A percentile compares a stretch with the other conserved stretches of the same genome.
Evolutionary conservation across 2,329 filamentous ascomycete genomes (phyloP).

Genomic region (Talaromyces atroroseus): DNA sequence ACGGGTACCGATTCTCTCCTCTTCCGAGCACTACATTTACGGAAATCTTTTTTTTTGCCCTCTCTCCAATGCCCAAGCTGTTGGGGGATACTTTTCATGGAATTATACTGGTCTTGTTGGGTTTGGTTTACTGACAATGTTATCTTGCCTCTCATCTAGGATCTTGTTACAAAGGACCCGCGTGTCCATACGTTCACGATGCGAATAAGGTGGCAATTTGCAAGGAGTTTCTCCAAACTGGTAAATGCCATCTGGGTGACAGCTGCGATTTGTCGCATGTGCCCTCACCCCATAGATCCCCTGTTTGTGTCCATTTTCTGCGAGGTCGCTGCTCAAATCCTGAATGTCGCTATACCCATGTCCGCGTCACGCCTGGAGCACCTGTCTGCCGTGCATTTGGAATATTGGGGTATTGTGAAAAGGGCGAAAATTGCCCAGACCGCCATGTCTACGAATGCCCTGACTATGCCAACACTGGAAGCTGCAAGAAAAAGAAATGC

Average conservation of each 20-base stretch:
- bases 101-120: slow-evolving; percentile 4
- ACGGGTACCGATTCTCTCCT: slow-evolving; percentile 45
- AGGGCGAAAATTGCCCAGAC: slow-evolving; percentile 69
- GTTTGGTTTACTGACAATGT: slow-evolving; percentile 23
- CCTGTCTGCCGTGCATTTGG: slow-evolving; percentile 82
- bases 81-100: background rate
- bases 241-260: slow-evolving; percentile 69
- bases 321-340: slow-evolving; percentile 84
- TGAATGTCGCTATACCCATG: slow-evolving; percentile 81
- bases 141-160: slow-evolving; percentile 51
- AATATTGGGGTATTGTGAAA: slow-evolving; percentile 79
- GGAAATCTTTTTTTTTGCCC: slow-evolving; percentile 13
- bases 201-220: slow-evolving; percentile 82
- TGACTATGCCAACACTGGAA: slow-evolving; percentile 85
- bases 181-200: slow-evolving; percentile 79
- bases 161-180: slow-evolving; percentile 74
- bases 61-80: slow-evolving; percentile 16
- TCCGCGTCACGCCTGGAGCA: slow-evolving; percentile 68
- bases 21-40: slow-evolving; percentile 2
- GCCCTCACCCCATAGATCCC: slow-evolving; percentile 72
- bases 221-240: slow-evolving; percentile 77
- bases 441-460: slow-evolving; percentile 92
- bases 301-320: slow-evolving; percentile 83
- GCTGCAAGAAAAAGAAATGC: slow-evolving; percentile 75
- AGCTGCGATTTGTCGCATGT: slow-evolving; percentile 90